Conservation (phyloP, 2,329 filamentous ascomycete genomes). For the Aureobasidium sp. region DNA sequence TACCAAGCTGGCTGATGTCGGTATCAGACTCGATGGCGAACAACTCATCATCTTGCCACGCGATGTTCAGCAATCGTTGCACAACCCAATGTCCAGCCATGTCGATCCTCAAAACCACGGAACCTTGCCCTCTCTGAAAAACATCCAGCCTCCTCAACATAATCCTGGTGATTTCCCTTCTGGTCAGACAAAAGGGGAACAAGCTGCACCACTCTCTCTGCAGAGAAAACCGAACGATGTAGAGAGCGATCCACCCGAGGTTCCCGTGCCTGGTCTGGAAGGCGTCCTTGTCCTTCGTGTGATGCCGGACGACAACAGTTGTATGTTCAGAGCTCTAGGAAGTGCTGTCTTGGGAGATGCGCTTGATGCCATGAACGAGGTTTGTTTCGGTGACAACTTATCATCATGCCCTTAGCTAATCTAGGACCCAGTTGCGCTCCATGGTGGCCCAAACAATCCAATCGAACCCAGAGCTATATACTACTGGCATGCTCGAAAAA, state of each 20-base stretch:
- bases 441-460: slow-evolving; percentile 74
- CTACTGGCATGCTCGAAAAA: slow-evolving; percentile 65
- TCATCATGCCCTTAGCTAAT: neutral
- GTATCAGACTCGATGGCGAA: slow-evolving; percentile 56
- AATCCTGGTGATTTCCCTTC: slow-evolving; percentile 21
- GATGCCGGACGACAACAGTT: slow-evolving; percentile 95
- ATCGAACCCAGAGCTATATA: slow-evolving; percentile 61
- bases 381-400: neutral
- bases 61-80: slow-evolving; percentile 30
- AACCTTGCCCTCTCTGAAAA: slow-evolving; percentile 19
- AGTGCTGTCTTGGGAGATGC: slow-evolving; percentile 60
- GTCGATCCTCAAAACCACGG: slow-evolving; percentile 19
- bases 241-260: slow-evolving; percentile 52
- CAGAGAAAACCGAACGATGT: slow-evolving; percentile 35
- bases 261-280: slow-evolving; percentile 46
- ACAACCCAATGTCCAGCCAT: slow-evolving; percentile 22
- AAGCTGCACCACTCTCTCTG: slow-evolving; percentile 31
- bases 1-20: slow-evolving; percentile 46
- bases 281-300: slow-evolving; percentile 66
- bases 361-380: slow-evolving; percentile 57
- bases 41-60: slow-evolving; percentile 54
- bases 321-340: slow-evolving; percentile 83
- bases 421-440: slow-evolving; percentile 47
- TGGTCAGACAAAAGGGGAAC: slow-evolving; percentile 10
- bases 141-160: slow-evolving; percentile 20